These are phyloP conservation scores for Harringtonia aguacate DNA, from an alignment of 2,329 filamentous ascomycete species.

Conservation along the genomic window DNA sequence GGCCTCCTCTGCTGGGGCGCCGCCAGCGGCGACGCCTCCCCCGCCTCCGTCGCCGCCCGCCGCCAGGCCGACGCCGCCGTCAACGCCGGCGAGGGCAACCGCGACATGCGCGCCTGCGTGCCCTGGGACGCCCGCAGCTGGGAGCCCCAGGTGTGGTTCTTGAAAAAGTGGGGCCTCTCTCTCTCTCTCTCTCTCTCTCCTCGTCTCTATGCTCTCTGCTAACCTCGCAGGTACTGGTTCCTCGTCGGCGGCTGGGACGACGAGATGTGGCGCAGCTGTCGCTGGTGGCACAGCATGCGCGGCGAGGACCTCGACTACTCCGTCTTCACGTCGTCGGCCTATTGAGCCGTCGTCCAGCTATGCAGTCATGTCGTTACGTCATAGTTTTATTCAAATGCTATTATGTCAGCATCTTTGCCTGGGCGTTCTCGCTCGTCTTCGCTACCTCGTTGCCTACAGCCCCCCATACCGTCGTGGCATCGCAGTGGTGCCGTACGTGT, in stretches of 20 bases:
- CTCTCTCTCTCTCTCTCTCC: not conserved
- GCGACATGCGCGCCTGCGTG: slow-evolving; percentile 23
- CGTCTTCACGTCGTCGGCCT: slow-evolving; percentile 4
- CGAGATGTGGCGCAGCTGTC: slow-evolving; percentile 13
- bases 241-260: slow-evolving; percentile 14
- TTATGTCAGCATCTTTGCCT: no score
- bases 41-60: slow-evolving; percentile 7
- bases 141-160: slow-evolving; percentile 32
- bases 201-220: not conserved
- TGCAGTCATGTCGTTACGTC: no score
- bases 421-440: no score
- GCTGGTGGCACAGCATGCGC: slow-evolving; percentile 14
- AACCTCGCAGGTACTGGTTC: slow-evolving; percentile 8
- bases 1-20: slow-evolving; percentile 27
- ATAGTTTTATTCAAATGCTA: no score
- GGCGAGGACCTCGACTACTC: slow-evolving; percentile 13
- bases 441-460: no score
- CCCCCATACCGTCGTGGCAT: no score
- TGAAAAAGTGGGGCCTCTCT: slow-evolving; percentile 24
- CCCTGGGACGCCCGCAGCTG: slow-evolving; percentile 33
- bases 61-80: not conserved
- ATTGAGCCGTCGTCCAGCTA: slow-evolving; percentile 12
- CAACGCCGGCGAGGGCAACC: no score
- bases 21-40: slow-evolving; percentile 12
- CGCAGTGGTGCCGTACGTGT: no score